These are phyloP conservation scores for Neonectria coccinea DNA, from an alignment of 2,329 filamentous ascomycete genomes.

Conservation along the genomic window DNA sequence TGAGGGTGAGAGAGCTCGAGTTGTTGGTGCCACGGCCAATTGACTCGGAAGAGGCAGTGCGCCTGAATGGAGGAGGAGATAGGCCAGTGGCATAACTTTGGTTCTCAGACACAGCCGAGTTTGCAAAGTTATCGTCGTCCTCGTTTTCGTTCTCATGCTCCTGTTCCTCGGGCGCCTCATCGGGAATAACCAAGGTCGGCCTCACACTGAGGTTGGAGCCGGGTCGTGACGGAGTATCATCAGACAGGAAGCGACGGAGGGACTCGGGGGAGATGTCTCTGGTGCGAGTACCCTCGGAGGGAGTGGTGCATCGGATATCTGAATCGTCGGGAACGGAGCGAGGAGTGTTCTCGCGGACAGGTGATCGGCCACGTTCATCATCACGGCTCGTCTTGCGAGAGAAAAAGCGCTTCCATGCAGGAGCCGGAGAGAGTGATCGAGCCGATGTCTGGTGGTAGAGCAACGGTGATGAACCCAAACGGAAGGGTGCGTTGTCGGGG, in stretches of 20 bases:
- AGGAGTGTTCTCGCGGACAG: slow-evolving; percentile 40
- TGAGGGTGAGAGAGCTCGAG: slow-evolving; percentile 43
- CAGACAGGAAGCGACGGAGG: slow-evolving; percentile 62
- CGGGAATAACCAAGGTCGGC: slow-evolving; percentile 50
- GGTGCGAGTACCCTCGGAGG: slow-evolving; percentile 56
- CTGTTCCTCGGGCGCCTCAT: slow-evolving; percentile 52
- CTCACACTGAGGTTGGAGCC: slow-evolving; percentile 47
- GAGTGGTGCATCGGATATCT: slow-evolving; percentile 39
- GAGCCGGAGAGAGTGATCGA: slow-evolving; percentile 61
- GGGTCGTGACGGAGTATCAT: slow-evolving; percentile 54
- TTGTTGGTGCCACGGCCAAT: slow-evolving; percentile 39
- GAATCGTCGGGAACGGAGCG: slow-evolving; percentile 26
- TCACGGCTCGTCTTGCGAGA: slow-evolving; percentile 55
- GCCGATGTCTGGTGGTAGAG: slow-evolving; percentile 55
- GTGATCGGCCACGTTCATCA: slow-evolving; percentile 50
- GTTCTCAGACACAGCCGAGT: slow-evolving; percentile 60
- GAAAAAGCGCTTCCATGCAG: slow-evolving; percentile 66
- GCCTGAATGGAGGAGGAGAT: slow-evolving; percentile 65
- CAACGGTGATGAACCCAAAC: slow-evolving; percentile 49
- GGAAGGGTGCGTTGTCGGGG: slow-evolving; percentile 37
- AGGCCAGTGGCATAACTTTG: slow-evolving; percentile 59
- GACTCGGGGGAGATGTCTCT: slow-evolving; percentile 69
- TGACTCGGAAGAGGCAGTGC: slow-evolving; percentile 49
- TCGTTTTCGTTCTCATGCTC: slow-evolving; percentile 70
- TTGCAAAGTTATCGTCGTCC: slow-evolving; percentile 74